Percentiles rank a stretch among this genome's conserved stretches.
Evolutionary conservation across 202 grass and related monocot species (phyloP).

Genomic region (Carex sylvatica): DNA sequence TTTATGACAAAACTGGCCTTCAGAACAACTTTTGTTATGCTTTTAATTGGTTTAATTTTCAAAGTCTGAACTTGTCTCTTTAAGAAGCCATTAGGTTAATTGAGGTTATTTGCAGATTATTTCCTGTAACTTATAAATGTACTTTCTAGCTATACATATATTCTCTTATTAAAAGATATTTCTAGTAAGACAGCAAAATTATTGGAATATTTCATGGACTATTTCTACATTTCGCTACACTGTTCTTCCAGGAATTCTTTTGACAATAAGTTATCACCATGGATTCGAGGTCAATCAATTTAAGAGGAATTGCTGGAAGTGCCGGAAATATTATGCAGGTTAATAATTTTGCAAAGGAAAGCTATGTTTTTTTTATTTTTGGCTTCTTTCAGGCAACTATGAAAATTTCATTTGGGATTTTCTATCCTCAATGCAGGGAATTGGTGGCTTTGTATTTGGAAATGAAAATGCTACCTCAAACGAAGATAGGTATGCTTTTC

Average conservation of each 20-base stretch:
- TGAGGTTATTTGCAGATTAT: too few species aligned
- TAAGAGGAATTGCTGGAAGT: conserved; percentile 90
- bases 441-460: conserved; percentile 93
- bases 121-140: too few species aligned
- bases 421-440: conserved; percentile 42
- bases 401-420: conserved; percentile 14
- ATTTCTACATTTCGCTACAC: too few species aligned
- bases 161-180: too few species aligned
- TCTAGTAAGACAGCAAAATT: too few species aligned
- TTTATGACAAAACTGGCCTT: too few species aligned
- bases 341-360: neutral
- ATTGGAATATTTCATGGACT: too few species aligned
- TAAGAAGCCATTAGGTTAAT: too few species aligned
- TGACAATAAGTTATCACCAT: conserved; percentile 33
- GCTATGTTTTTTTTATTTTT: neutral
- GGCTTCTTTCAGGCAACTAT: neutral
- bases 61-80: too few species aligned
- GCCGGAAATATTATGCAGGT: conserved; percentile 97
- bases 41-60: too few species aligned
- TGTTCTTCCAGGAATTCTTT: neutral
- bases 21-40: too few species aligned
- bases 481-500: conserved; percentile 68
- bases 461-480: conserved; percentile 70
- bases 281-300: conserved; percentile 86
- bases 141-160: too few species aligned